Evolutionary conservation across 2,329 filamentous ascomycete genomes (phyloP), one percentile per base, ranked within the genome.

Genomic region (Aureobasidium mangrovei): DNA sequence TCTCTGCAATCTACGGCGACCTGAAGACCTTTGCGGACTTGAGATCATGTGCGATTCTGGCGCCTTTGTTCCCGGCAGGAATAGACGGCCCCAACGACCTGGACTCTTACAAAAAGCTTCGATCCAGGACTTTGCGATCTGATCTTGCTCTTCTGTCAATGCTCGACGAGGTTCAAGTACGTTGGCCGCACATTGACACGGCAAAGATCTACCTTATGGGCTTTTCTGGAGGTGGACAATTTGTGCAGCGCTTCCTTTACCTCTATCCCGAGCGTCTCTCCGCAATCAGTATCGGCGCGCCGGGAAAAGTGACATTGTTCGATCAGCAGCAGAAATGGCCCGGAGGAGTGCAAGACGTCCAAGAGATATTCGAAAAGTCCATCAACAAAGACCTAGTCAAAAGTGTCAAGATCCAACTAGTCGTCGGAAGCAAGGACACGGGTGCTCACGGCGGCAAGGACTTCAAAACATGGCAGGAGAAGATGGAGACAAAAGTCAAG

Each of bases 101-200:
- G n/a, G 51, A 54, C 51, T 45, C 51, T 2, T 54, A 54, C 27
- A 54, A 54, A 8, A 46, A 39, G 3, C 51, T 54, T 9, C 29
- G 12, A 8, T 54, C 51, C 27, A 54, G 39, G 51, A 45, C 9
- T 27, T 2, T 39, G 7, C 10, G 12, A 0, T 45, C 51, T 1
- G 41, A 46, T n/a, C 32, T 46, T 2, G 28, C 26, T 8, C 12
- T 54, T 7, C 32, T 54, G 26, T 54, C 51, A 1, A 54, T 54
- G 0, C 41, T 54, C 9, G 51, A 54, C 9, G 51, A 54, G 5
- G 41, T 45, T 8, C 40, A 4, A 2, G 2, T 4, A 2, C 41
- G 43, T 8, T 54, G 51, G 51, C 51, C 51, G 10, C 33, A 27
- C 3, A 46, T 54, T 7, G 32, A 39, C 2, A 54, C 41, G 4